phyloP scores from a whole-genome alignment of 2,329 filamentous ascomycete genomes.

The Xylaria hypoxylon region DNA sequence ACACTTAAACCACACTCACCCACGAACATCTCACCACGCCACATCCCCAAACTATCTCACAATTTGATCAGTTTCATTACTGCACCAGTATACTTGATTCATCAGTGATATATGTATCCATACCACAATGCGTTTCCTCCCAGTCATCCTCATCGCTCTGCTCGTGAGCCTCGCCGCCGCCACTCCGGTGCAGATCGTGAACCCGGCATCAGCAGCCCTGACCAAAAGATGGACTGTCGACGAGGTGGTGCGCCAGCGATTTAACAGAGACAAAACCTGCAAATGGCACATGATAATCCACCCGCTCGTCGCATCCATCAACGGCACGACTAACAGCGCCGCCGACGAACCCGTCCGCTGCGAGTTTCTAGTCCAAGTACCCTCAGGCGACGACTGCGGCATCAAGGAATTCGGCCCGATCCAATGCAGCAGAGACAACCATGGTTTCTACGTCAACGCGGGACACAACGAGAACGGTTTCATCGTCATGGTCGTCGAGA shows the following conservation, averaged over 20 bases:
- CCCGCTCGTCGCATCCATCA: neutral
- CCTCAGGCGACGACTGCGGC: conserved; percentile 37
- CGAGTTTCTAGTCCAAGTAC: conserved; percentile 17
- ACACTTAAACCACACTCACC: neutral
- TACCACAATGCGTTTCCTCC: conserved; percentile 26
- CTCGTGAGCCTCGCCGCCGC: conserved; percentile 6
- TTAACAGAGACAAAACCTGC: conserved; percentile 30
- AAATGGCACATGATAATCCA: conserved; percentile 37
- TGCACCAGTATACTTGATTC: neutral
- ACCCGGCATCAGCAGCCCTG: neutral
- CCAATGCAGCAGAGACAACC: conserved; percentile 13
- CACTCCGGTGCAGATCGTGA: neutral
- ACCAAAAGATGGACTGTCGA: conserved; percentile 37
- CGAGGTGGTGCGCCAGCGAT: conserved; percentile 30
- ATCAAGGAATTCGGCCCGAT: conserved; percentile 17
- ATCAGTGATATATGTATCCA: neutral
- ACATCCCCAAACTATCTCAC: neutral
- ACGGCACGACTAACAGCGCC: neutral
- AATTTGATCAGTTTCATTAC: conserved; percentile 3
- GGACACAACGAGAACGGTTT: conserved; percentile 40
- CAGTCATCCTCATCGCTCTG: conserved; percentile 1
- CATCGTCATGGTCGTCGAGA: conserved; percentile 36
- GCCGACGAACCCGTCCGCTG: neutral
- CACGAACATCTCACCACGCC: conserved; percentile 7
- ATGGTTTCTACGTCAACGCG: conserved; percentile 31